These are phyloP conservation scores for Fusarium sp. DNA, from an alignment of 2,329 filamentous ascomycete genomes.

Conservation along the genomic window DNA sequence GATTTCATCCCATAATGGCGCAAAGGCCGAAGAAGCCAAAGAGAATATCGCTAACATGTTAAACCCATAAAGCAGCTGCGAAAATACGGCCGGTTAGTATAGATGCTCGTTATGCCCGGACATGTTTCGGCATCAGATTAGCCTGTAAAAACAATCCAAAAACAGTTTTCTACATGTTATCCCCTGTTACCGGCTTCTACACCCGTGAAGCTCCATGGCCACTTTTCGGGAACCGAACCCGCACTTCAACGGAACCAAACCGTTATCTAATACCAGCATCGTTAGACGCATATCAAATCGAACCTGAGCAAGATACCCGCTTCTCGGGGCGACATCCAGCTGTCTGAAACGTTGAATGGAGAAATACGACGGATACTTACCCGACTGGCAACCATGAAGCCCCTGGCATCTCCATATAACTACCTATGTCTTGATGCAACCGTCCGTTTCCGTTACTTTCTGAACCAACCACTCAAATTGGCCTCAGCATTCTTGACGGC, in stretches of 20 bases:
- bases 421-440: too few relatives aligned
- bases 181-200: background rate
- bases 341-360: background rate
- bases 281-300: fast-evolving
- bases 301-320: fast-evolving
- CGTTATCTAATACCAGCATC: too few relatives aligned
- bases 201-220: background rate
- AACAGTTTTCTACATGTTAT: background rate
- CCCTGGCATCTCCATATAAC: background rate
- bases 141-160: background rate
- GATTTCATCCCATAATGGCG: fast-evolving
- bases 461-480: too few relatives aligned
- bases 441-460: too few relatives aligned
- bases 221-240: background rate
- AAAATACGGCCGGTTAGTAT: too few relatives aligned
- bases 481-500: fast-evolving
- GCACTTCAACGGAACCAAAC: background rate
- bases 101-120: background rate
- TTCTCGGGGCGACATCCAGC: fast-evolving
- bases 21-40: too few relatives aligned
- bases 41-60: too few relatives aligned
- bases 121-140: background rate
- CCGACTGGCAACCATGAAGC: background rate
- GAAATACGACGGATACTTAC: fast-evolving
- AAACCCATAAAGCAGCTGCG: too few relatives aligned